phyloP scores from a whole-genome alignment of 805 yeast genomes.

The Lipomyces yamanashiensis region DNA sequence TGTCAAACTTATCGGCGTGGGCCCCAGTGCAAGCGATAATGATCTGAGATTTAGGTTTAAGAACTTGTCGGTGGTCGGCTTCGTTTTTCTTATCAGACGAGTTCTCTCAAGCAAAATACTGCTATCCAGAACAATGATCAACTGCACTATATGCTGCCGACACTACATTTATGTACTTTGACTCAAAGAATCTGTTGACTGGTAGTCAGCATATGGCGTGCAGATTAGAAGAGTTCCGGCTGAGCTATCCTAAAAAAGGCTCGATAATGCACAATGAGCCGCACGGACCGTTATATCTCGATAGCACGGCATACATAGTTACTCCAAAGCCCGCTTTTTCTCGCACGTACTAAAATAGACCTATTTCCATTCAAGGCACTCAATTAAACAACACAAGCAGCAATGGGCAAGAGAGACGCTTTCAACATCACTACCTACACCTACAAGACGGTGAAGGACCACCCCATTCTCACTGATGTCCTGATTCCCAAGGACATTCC shows the following conservation, averaged over 20 bases:
- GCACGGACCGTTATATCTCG: not conserved
- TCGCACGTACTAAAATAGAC: no score
- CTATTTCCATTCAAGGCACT: not conserved
- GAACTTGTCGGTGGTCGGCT: no score
- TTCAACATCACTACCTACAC: conserved; percentile 15
- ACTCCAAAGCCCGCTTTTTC: no score
- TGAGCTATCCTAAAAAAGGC: not conserved
- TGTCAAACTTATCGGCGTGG: no score
- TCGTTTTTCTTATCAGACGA: no score
- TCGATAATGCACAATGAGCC: not conserved
- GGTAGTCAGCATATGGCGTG: not conserved
- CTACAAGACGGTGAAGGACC: conserved; percentile 13
- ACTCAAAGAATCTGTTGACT: not conserved
- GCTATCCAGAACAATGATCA: no score
- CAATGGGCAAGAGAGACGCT: conserved; percentile 13
- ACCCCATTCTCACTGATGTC: conserved; percentile 10
- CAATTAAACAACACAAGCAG: not conserved
- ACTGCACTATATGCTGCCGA: no score
- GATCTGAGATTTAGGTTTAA: no score
- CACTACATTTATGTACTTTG: not conserved
- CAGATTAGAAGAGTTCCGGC: not conserved
- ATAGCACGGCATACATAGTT: not conserved
- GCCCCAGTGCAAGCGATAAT: no score
- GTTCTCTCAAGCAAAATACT: no score
- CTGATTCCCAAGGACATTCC: conserved; percentile 19